These are phyloP conservation scores for Wallacemonas collosoma DNA, from an alignment of 208 protist genomes.

Conservation along the genomic window DNA sequence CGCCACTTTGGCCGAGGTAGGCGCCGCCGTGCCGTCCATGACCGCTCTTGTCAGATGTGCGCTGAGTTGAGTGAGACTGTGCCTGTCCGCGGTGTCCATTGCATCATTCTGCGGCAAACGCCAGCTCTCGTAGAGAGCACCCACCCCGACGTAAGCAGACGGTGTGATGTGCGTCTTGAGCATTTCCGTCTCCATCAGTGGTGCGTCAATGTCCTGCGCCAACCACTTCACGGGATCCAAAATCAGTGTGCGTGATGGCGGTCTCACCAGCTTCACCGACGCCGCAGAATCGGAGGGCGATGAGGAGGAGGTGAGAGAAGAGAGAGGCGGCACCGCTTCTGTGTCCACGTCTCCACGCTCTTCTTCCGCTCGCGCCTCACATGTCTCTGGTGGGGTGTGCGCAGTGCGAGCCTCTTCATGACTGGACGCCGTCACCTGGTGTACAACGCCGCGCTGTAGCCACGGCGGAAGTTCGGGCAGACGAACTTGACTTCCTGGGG, in stretches of 20 bases:
- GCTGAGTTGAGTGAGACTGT: background rate
- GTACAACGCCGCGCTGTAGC: background rate
- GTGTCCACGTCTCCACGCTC: background rate
- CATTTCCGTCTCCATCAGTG: constrained; percentile 41
- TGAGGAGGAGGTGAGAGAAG: background rate
- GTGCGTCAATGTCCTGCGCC: constrained; percentile 33
- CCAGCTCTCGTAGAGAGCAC: constrained; percentile 1
- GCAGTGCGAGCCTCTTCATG: too few species aligned
- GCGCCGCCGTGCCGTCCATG: too few species aligned
- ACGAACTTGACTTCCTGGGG: background rate
- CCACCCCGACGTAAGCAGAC: constrained; percentile 8
- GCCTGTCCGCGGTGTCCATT: background rate
- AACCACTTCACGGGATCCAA: constrained; percentile 63
- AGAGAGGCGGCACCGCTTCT: background rate
- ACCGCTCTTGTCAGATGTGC: constrained; percentile 7
- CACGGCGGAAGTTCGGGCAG: background rate
- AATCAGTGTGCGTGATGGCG: constrained; percentile 19
- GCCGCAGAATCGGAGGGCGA: background rate
- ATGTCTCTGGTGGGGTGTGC: too few species aligned
- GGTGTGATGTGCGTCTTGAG: constrained; percentile 22
- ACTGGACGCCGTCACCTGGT: background rate
- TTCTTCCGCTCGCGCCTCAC: background rate
- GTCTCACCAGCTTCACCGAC: background rate
- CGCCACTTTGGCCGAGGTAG: too few species aligned
- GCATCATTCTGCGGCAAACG: too few species aligned